Conservation (phyloP, 805 yeast species). For the Pichia nanzhaoensis region DNA sequence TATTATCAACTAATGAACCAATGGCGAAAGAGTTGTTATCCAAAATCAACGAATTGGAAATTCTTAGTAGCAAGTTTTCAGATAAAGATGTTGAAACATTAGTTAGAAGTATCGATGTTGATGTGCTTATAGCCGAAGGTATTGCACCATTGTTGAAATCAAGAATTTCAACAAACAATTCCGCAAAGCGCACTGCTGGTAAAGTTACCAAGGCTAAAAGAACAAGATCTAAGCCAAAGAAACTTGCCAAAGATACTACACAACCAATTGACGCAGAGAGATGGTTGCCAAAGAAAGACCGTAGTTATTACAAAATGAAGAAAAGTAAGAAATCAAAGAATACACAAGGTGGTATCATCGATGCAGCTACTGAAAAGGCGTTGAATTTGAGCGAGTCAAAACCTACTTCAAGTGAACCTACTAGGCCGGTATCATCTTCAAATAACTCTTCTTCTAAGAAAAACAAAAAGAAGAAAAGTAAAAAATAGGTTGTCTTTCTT, state of each 20-base stretch:
- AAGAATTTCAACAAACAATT: conserved; percentile 6
- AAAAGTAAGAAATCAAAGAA: conserved; percentile 52
- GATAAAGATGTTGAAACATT: conserved; percentile 22
- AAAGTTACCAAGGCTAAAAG: conserved; percentile 14
- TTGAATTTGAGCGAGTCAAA: conserved; percentile 18
- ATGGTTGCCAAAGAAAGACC: conserved; percentile 86
- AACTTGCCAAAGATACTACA: conserved; percentile 21
- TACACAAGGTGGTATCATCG: conserved; percentile 58
- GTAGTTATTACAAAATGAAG: conserved; percentile 77
- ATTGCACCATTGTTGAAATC: conserved; percentile 21
- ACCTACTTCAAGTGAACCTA: conserved; percentile 11
- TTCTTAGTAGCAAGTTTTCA: conserved; percentile 14
- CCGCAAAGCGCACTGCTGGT: conserved; percentile 1
- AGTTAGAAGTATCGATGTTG: conserved; percentile 28
- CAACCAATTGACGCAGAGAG: conserved; percentile 60
- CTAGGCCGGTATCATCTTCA: neutral
- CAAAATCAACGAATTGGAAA: conserved; percentile 15
- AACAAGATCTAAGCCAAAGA: conserved; percentile 25
- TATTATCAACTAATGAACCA: conserved; percentile 30
- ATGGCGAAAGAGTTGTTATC: conserved; percentile 28
- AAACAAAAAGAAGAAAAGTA: conserved; percentile 28
- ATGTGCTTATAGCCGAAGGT: conserved; percentile 26
- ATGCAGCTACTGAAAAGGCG: conserved; percentile 38
- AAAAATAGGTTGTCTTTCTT: conserved; percentile 14
- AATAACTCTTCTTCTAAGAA: conserved; percentile 14